Base-by-base conservation (phyloP, 768 basidiomycete genomes). In the Agaricus sinodeliciosus region DNA sequence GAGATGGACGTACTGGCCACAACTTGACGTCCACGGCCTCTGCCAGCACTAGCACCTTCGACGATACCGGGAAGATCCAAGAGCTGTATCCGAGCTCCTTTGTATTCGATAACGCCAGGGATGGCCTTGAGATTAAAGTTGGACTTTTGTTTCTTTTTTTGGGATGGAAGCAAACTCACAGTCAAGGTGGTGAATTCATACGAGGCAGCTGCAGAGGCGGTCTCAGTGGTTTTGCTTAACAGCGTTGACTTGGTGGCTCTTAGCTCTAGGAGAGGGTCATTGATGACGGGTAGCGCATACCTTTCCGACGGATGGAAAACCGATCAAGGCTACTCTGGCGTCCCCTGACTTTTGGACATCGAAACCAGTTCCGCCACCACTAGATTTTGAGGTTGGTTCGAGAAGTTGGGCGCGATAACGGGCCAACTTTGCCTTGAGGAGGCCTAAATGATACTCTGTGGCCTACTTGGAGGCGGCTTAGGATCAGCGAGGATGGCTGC, bases 61-160 rank as follows among this genome's bases (percentile, higher is more conserved):
- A 97, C 92, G 59, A 97, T 97, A 68, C 94, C 94, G 2, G 94
- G 94, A 28, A 97, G 72, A 80, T 97, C 94, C 13, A 97, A 79
- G 41, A 97, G 78, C 65, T 99, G 96, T 52, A 98, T 94, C 40
- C 91, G 79, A 36, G 78, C 78, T 26, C 96, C 96, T 66, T 95
- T 85, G 66, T 98, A 90, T 62, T 98, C 94, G 15, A 98, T 82
- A 3, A 98, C 96, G 45, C 96, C 96, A 34, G 96, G 95, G 56
- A 99, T 98, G 9, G 96, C 95, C 84, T 90, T 37, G 11, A 58
- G 40, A 44, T 50, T 15, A 34, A 45, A 36, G 9, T 39, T 18
- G 11, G 25, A 13, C 15, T 48, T n/a, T 26, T 39, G 5, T 22
- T 18, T 12, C 7, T 3, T 18, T n/a, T 26, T 2, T 36, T 2